Base-by-base conservation (phyloP, 805 yeast species). In the Myxozyma sirexii region DNA sequence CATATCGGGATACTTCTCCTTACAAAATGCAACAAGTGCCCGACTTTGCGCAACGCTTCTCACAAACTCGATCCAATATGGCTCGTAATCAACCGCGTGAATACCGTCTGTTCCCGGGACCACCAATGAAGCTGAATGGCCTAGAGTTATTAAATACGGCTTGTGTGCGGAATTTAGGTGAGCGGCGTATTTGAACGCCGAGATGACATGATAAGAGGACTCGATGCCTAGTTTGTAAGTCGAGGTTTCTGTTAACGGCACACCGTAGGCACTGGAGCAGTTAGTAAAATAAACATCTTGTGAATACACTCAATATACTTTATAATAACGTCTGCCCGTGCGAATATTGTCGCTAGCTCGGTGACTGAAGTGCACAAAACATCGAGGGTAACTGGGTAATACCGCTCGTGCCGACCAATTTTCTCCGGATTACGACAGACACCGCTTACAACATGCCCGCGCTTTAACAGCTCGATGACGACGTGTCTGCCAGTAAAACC, bases 401-500 rank as follows among this genome's bases (percentile, higher is more conserved):
- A 57, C 17, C 42, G 7, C 3, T 21, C 39, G 24, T 33, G 52
- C 26, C 29, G 27, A 4, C 53, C 56, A 29, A 50, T 29, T 19
- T 31, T 39, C 26, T 21, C 21, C 2, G 56, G 52, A n/a, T 33
- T 27, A 7, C 60, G 45, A 21, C 50, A 7, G 26, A 57, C 37
- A 17, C 60, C 60, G 17, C 21, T 12, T 12, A 57, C 56, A 15
- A 3, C 17, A 26, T 57, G 60, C 4, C 60, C 60, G 15, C 57
- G 60, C 19, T 46, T 44, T 6, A 57, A 39, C 10, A 57, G 42
- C 48, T 51, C 57, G 13, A 57, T 39, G 15, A 54, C 53, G n/a
- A 51, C 39, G 31, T 57, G 53, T 2, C 54, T 39, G 5, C 60
- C 60, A 12, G 54, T 43, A 24, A 57, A 57, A 19, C 57, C 60